Evolutionary conservation across 805 yeast species (phyloP).

Genomic region (Nakazawaea laoshanensis): DNA sequence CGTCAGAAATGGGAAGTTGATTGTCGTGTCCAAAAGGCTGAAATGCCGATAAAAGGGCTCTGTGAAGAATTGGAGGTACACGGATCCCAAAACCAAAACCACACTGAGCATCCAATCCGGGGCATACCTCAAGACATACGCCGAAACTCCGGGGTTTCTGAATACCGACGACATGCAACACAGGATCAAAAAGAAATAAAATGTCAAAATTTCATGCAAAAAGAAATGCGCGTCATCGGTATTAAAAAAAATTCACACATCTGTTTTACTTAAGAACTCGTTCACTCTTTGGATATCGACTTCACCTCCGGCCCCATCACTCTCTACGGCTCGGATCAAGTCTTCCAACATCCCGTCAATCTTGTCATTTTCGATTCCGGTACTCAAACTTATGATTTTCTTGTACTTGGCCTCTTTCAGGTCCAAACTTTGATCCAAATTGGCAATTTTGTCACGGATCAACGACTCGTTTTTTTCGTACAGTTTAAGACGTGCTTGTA

Average conservation of each 20-base stretch:
- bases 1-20: slow-evolving; percentile 39
- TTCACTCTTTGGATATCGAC: slow-evolving; percentile 49
- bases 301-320: slow-evolving; percentile 53
- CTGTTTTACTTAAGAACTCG: slow-evolving; percentile 45
- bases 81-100: not conserved
- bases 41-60: slow-evolving; percentile 40
- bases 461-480: slow-evolving; percentile 59
- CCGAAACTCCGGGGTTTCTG: no score
- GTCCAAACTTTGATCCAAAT: slow-evolving; percentile 42
- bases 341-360: slow-evolving; percentile 81
- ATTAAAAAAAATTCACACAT: slow-evolving; percentile 11
- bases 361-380: slow-evolving; percentile 74
- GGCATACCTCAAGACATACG: no score
- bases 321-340: slow-evolving; percentile 82
- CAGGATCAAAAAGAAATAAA: no score
- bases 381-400: slow-evolving; percentile 81
- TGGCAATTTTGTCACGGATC: slow-evolving; percentile 30
- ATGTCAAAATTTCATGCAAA: no score
- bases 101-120: slow-evolving; percentile 6
- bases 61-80: slow-evolving; percentile 6
- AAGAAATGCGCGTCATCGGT: no score
- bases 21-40: slow-evolving; percentile 29
- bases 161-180: no score
- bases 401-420: slow-evolving; percentile 72
- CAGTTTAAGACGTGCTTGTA: slow-evolving; percentile 75